A percentile compares a stretch with the other conserved stretches of the same genome.
These are phyloP conservation scores for Paraglomus occultum DNA, from an alignment of 192 early-diverging fungal genomes.

Conservation along the genomic window DNA sequence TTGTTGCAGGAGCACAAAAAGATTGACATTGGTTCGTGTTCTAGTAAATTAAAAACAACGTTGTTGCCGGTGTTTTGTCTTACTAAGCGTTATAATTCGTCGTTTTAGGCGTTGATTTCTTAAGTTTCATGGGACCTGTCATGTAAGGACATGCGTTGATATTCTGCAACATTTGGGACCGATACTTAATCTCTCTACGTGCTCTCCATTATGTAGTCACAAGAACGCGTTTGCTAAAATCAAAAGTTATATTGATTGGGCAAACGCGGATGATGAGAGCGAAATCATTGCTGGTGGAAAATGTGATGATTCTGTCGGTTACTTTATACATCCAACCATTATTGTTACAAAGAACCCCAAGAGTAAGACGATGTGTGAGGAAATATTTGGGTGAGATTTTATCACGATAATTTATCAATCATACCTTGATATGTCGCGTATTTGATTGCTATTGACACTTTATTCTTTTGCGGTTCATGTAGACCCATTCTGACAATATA, in stretches of 20 bases:
- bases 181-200: background rate
- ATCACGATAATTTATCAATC: background rate
- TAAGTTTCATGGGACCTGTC: conserved; percentile 85
- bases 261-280: conserved; percentile 61
- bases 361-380: conserved; percentile 85
- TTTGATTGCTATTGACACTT: background rate
- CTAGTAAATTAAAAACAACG: conserved; percentile 52
- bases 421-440: background rate
- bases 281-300: conserved; percentile 91
- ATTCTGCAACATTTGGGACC: too few relatives aligned
- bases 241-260: conserved; percentile 83
- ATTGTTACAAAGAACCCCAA: conserved; percentile 81
- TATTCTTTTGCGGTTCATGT: background rate
- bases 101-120: conserved; percentile 52
- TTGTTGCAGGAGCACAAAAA: conserved; percentile 66
- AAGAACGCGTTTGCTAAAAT: conserved; percentile 84
- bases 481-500: conserved; percentile 91
- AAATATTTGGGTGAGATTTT: conserved; percentile 74
- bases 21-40: conserved; percentile 81
- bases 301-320: conserved; percentile 84
- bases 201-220: background rate
- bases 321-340: conserved; percentile 89
- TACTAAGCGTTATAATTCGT: too few relatives aligned
- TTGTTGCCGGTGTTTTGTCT: background rate
- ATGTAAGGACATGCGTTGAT: conserved; percentile 61